Percentiles rank a stretch among this genome's conserved stretches.
Conservation (phyloP, 23 red algal genomes). For the Gracilariopsis chorda region DNA sequence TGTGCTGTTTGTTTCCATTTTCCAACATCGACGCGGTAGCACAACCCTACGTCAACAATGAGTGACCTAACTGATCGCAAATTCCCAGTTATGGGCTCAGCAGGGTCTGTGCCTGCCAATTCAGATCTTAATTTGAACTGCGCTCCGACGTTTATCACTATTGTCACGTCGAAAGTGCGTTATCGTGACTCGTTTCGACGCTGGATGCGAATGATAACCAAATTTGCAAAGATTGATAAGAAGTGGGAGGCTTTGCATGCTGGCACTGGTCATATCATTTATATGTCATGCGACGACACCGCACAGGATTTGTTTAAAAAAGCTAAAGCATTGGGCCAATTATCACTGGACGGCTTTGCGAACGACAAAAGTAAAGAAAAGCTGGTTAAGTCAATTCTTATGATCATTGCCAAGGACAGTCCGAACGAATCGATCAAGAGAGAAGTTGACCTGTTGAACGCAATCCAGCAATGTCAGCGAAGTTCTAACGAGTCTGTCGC, state of each 20-base stretch:
- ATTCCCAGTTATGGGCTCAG: not conserved
- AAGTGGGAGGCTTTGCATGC: not conserved
- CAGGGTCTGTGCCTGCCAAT: not conserved
- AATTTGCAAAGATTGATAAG: not conserved
- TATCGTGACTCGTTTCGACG: not conserved
- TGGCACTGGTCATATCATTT: not conserved
- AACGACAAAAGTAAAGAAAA: not conserved
- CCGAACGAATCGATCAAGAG: not conserved
- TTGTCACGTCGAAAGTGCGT: not conserved
- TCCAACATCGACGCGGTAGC: too few species aligned
- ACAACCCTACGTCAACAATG: too few species aligned
- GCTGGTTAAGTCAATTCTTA: not conserved
- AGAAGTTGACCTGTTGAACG: slow-evolving; percentile 25
- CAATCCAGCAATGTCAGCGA: not conserved
- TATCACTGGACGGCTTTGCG: not conserved
- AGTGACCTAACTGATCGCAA: too few species aligned
- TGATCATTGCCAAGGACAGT: slow-evolving; percentile 11
- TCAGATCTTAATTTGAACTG: not conserved
- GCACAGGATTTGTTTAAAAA: slow-evolving; percentile 7
- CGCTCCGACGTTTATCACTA: slow-evolving; percentile 14
- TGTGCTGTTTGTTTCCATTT: too few species aligned
- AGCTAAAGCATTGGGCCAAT: not conserved
- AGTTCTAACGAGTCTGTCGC: not conserved
- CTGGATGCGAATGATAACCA: not conserved
- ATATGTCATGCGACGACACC: not conserved